phyloP scores from a whole-genome alignment of 140 eudicot species.

The Senecio squalidus region DNA sequence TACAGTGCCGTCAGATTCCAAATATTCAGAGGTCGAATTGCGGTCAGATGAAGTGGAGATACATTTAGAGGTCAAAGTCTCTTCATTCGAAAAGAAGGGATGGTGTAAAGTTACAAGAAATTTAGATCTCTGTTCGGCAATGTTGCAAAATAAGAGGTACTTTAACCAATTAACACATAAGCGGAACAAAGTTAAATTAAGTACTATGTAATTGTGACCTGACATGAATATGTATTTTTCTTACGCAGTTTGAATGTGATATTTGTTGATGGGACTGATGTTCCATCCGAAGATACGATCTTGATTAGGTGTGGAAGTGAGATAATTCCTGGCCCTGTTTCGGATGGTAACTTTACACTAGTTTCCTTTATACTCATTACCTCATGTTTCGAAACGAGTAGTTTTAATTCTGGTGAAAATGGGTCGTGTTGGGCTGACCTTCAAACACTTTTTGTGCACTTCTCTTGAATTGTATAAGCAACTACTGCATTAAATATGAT shows the following conservation, averaged over 20 bases:
- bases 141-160: conserved; percentile 61
- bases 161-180: background rate
- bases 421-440: no score
- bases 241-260: conserved; percentile 44
- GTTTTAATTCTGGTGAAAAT: no score
- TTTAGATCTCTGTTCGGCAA: conserved; percentile 59
- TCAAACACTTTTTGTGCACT: no score
- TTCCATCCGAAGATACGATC: conserved; percentile 46
- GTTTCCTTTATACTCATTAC: background rate
- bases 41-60: conserved; percentile 44
- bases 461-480: no score
- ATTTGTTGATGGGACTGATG: conserved; percentile 55
- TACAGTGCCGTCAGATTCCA: conserved; percentile 62
- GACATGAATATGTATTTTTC: background rate
- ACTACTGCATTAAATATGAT: no score
- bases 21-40: conserved; percentile 57
- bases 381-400: no score
- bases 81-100: conserved; percentile 43
- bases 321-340: conserved; percentile 54
- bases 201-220: background rate
- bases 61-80: conserved; percentile 41
- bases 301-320: conserved; percentile 71
- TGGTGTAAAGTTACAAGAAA: conserved; percentile 89
- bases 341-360: conserved; percentile 26
- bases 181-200: background rate